Evolutionary conservation across 2,329 filamentous ascomycete genomes (phyloP), one percentile per base, ranked within the genome.

Genomic region (Orbilia brochopaga): DNA sequence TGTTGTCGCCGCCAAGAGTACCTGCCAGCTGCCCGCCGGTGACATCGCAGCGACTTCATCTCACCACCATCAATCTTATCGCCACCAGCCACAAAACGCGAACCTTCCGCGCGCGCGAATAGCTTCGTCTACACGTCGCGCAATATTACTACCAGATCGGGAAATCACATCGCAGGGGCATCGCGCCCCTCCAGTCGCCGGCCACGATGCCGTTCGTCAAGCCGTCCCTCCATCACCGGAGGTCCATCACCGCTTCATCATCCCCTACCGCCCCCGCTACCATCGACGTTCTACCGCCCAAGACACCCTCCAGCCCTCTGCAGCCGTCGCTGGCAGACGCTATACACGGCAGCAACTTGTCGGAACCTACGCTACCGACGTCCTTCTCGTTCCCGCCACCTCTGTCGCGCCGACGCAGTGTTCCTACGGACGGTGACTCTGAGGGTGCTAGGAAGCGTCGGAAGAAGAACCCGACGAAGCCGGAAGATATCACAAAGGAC

Each of bases 191-290:
- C 51, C 59, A 37, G 19, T 23, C 59, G 53, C n/a, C 48, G 7
- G 30, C 37, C 53, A 56, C 32, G 11, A 70, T 70, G 66, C 61
- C 66, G 19, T 70, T 70, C 59, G 54, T 70, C 30, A 70, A 70
- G 50, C 66, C 66, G 13, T 58, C 61, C 50, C 66, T 70, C 46
- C 60, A 63, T 32, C 66, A 70, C 30, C 66, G 66, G 59, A 70
- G 66, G 60, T 70, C 66, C 35, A 62, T 60, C 59, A 59, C 66
- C 17, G 27, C 27, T 32, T 56, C 60, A 13, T 50, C 52, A n/a
- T 52, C 40, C 27, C 17, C 60, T 11, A 62, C 58, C 19, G 48
- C 59, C 27, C 27, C 27, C 30, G 54, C n/a, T 32, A 21, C 46
- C 46, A 35, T 35, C 27, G 46, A 51, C 1, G 2, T 15, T 50